These are phyloP conservation scores for Apiosordaria backusii DNA, from an alignment of 495 filamentous ascomycete genomes.

Conservation along the genomic window DNA sequence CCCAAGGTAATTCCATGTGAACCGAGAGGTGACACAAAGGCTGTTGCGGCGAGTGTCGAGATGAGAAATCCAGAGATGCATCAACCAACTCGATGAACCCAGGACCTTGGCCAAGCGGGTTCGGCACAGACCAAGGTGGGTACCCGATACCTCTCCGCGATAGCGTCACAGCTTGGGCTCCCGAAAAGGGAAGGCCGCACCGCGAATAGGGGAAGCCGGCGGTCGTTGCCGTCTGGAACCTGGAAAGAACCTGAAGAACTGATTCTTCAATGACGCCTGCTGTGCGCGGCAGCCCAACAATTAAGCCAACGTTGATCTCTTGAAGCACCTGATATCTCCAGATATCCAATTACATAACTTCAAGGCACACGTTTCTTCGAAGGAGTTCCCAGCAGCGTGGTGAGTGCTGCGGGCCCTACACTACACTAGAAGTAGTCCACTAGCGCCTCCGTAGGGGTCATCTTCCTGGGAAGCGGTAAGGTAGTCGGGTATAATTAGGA, in stretches of 20 bases:
- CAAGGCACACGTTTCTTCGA: not conserved
- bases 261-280: not conserved
- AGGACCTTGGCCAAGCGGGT: slow-evolving; percentile 5
- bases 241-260: not conserved
- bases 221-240: not conserved
- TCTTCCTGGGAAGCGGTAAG: not conserved
- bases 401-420: not conserved
- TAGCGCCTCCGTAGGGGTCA: not conserved
- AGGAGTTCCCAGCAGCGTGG: slow-evolving; percentile 1
- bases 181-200: slow-evolving; percentile 8
- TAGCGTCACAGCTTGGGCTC: slow-evolving; percentile 5
- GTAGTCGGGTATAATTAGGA: not conserved
- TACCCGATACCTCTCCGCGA: slow-evolving; percentile 7
- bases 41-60: not conserved
- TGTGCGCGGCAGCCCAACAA: too few relatives aligned
- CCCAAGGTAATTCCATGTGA: not conserved
- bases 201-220: not conserved
- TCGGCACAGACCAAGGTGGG: not conserved
- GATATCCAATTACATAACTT: not conserved
- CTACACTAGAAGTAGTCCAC: not conserved
- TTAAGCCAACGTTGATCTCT: not conserved
- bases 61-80: not conserved
- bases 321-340: not conserved
- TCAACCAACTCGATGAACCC: slow-evolving; percentile 5
- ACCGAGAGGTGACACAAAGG: not conserved